Evolutionary conservation across 371 early-diverging fungal genomes (phyloP).

Genomic region (Catenaria anguillulae): DNA sequence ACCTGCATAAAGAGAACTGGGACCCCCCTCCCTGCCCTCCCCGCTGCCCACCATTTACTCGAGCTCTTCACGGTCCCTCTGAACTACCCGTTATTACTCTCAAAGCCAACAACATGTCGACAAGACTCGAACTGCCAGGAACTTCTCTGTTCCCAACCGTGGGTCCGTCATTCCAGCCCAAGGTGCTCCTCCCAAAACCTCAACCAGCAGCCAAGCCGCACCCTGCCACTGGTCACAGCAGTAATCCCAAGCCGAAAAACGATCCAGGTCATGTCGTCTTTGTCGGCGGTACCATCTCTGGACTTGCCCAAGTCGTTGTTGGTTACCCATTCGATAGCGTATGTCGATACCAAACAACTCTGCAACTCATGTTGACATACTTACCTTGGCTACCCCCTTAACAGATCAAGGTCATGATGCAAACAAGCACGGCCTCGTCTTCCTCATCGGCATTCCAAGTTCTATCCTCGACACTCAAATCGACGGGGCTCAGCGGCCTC

Average conservation of each 20-base stretch:
- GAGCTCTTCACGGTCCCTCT: background rate
- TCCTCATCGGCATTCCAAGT: slow-evolving; percentile 69
- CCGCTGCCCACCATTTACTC: background rate
- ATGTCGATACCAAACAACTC: too few relatives aligned
- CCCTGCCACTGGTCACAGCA: background rate
- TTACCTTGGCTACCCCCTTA: too few relatives aligned
- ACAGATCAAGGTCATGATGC: slow-evolving; percentile 65
- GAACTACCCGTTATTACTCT: too few relatives aligned
- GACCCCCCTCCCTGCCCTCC: too few relatives aligned
- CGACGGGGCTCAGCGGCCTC: slow-evolving; percentile 29
- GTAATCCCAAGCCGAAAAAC: background rate
- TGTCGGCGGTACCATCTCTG: slow-evolving; percentile 5
- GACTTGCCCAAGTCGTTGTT: slow-evolving; percentile 11
- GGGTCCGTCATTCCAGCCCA: background rate
- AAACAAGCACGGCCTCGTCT: slow-evolving; percentile 64
- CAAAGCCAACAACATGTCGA: too few relatives aligned
- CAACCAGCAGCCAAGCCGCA: background rate
- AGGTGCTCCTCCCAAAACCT: background rate
- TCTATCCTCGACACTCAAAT: slow-evolving; percentile 77
- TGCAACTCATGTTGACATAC: too few relatives aligned
- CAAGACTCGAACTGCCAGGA: background rate
- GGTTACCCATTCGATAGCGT: slow-evolving; percentile 21
- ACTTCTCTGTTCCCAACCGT: background rate
- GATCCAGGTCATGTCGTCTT: background rate
- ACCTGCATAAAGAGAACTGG: too few relatives aligned